Evolutionary conservation across 192 early-diverging fungal species (phyloP).

Genomic region (Jimgerdemannia flammicorona): DNA sequence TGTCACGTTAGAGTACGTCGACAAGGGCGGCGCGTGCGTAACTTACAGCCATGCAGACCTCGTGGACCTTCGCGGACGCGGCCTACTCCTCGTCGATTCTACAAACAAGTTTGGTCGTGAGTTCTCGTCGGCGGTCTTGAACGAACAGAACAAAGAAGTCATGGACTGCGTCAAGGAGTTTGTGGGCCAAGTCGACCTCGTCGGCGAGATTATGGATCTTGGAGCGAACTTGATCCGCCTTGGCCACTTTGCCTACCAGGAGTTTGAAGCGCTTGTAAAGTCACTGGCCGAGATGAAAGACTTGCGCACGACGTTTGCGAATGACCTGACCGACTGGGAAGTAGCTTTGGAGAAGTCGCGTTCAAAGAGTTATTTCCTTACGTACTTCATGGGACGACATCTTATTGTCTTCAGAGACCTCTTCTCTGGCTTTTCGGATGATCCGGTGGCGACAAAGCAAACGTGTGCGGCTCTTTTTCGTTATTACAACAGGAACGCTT

Average conservation of each 20-base stretch:
- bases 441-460: background rate
- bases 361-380: constrained; percentile 14
- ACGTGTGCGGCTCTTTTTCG: constrained; percentile 5
- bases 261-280: background rate
- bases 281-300: background rate
- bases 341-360: background rate
- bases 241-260: constrained; percentile 21
- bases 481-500: constrained; percentile 11
- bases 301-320: background rate
- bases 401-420: constrained; percentile 15
- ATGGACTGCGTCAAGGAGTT: constrained; percentile 3
- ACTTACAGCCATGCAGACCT: constrained; percentile 8
- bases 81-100: constrained; percentile 15
- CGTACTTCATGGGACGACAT: constrained; percentile 17
- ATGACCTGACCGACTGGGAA: constrained; percentile 14
- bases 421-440: background rate
- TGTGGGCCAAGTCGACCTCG: constrained; percentile 15
- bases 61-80: constrained; percentile 15
- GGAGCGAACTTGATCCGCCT: constrained; percentile 11
- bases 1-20: constrained; percentile 6
- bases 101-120: background rate
- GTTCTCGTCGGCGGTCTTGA: background rate
- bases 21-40: background rate
- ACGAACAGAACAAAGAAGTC: background rate
- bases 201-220: constrained; percentile 8